Percentiles rank a stretch among this genome's conserved stretches.
Evolutionary conservation across 2,329 filamentous ascomycete genomes (phyloP).

Genomic region (Fusarium chaquense): DNA sequence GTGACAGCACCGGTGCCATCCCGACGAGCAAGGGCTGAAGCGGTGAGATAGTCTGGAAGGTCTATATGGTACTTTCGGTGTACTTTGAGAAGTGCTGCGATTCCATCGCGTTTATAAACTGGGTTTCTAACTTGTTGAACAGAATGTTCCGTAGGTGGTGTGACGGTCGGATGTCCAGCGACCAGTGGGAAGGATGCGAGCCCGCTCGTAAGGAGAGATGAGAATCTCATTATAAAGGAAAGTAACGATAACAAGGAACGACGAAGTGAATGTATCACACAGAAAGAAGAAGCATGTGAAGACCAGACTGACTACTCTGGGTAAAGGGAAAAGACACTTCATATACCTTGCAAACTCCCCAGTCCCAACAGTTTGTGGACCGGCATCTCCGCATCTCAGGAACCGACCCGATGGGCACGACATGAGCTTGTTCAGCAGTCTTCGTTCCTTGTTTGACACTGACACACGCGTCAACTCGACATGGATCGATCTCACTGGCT

Average conservation of each 20-base stretch:
- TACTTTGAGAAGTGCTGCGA: conserved; percentile 50
- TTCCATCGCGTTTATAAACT: conserved; percentile 51
- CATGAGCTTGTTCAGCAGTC: conserved; percentile 1
- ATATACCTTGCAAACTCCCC: conserved; percentile 15
- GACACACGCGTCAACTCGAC: conserved; percentile 20
- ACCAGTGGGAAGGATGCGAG: conserved; percentile 21
- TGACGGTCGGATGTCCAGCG: conserved; percentile 17
- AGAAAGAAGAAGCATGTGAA: conserved; percentile 1
- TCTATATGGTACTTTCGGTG: conserved; percentile 55
- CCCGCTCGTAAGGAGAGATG: conserved; percentile 27
- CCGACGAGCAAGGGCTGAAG: conserved; percentile 43
- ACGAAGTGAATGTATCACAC: conserved; percentile 4
- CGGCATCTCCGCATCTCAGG: conserved; percentile 17
- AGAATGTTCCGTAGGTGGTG: conserved; percentile 26
- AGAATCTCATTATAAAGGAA: conserved; percentile 36
- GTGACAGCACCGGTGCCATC: conserved; percentile 48
- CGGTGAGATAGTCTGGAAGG: conserved; percentile 44
- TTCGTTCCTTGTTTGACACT: not conserved
- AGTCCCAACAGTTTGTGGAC: conserved; percentile 3
- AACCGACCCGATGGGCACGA: conserved; percentile 3
- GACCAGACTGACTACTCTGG: not conserved
- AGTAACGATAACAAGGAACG: conserved; percentile 2
- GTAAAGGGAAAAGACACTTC: not conserved
- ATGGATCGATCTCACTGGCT: not conserved
- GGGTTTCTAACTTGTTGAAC: conserved; percentile 55